Percentiles rank a stretch among this genome's conserved stretches.
Evolutionary conservation across 1,284 basidiomycete species (phyloP).

Genomic region (Leccinum huronense): DNA sequence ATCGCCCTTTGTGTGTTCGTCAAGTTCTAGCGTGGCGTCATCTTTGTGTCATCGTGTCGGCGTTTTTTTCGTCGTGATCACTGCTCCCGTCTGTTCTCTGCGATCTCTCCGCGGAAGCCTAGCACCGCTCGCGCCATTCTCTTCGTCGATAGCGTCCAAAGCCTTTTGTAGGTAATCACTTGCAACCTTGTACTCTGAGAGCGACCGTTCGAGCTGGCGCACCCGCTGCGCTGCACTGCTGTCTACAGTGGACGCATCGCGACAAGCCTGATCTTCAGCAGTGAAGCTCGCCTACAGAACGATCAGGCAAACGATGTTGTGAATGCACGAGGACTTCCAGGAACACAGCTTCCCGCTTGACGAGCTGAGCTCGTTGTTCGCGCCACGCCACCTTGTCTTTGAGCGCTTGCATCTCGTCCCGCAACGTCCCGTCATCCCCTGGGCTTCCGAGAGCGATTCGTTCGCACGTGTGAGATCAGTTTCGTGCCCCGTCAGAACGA

Average conservation of each 20-base stretch:
- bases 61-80: too few species aligned
- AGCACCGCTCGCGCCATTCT: constrained; percentile 17
- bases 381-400: constrained; percentile 45
- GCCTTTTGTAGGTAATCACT: constrained; percentile 48
- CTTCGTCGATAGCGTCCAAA: constrained; percentile 41
- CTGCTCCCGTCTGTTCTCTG: constrained; percentile 38
- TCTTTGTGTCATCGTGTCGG: too few species aligned
- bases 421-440: constrained; percentile 37
- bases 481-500: constrained; percentile 50
- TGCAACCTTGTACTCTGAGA: constrained; percentile 53
- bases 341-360: constrained; percentile 61
- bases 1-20: constrained; percentile 39
- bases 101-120: constrained; percentile 37
- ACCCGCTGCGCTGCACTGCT: constrained; percentile 36
- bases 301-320: background rate
- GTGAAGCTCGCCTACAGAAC: constrained; percentile 54
- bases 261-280: constrained; percentile 46
- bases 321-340: constrained; percentile 52
- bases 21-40: too few species aligned
- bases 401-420: constrained; percentile 39
- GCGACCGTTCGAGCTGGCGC: constrained; percentile 55
- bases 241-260: constrained; percentile 18
- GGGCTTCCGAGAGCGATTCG: constrained; percentile 37
- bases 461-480: constrained; percentile 46
- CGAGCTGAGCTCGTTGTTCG: constrained; percentile 47